These are phyloP conservation scores for Aspergillus nanangensis DNA, from an alignment of 495 filamentous ascomycete species.

Conservation along the genomic window DNA sequence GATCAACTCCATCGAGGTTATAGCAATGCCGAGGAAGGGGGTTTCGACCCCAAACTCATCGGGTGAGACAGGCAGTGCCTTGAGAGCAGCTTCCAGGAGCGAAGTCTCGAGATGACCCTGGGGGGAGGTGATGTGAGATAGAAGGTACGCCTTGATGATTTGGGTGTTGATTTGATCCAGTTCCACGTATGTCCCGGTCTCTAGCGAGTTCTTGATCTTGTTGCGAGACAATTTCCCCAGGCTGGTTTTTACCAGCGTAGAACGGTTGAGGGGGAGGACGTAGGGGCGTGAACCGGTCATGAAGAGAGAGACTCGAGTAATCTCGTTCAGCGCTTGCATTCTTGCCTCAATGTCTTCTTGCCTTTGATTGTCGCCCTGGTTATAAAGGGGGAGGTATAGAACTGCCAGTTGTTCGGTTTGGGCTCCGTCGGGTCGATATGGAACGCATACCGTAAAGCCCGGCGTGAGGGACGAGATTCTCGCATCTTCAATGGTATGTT, in stretches of 20 bases:
- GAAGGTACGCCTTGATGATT: not conserved
- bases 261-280: constrained; percentile 10
- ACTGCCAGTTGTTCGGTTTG: constrained; percentile 33
- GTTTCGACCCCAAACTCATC: not conserved
- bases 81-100: not conserved
- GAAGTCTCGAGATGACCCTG: not conserved
- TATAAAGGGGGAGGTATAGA: constrained; percentile 22
- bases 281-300: constrained; percentile 8
- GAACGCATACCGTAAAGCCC: constrained; percentile 24
- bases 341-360: constrained; percentile 9
- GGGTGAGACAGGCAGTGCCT: not conserved
- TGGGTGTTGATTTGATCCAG: not conserved
- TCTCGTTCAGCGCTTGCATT: constrained; percentile 5
- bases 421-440: constrained; percentile 16
- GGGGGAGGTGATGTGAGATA: not conserved
- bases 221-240: not conserved
- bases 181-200: not conserved
- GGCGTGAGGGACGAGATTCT: constrained; percentile 22
- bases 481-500: constrained; percentile 38
- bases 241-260: not conserved
- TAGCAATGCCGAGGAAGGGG: not conserved
- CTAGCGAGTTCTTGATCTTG: not conserved
- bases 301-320: constrained; percentile 8
- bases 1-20: not conserved
- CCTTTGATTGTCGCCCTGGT: no score